Evolutionary conservation across 2,329 filamentous ascomycete species (phyloP).

Genomic region (Fusarium armeniacum): DNA sequence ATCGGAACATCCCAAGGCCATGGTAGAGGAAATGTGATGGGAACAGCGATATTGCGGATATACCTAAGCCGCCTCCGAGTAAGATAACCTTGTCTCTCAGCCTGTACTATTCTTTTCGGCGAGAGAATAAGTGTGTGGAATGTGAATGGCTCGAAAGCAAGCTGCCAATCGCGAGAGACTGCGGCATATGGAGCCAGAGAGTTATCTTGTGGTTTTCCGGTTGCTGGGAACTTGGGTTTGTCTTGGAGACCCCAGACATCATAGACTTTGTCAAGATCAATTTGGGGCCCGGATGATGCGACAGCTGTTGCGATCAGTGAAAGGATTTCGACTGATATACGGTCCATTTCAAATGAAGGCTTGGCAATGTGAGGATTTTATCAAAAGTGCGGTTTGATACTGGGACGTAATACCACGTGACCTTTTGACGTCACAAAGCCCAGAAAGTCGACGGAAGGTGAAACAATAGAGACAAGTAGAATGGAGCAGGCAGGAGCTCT

Average conservation of each 20-base stretch:
- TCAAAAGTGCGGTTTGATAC: neutral
- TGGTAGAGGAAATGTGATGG: constrained; percentile 16
- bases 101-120: constrained; percentile 7
- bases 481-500: neutral
- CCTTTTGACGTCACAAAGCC: neutral
- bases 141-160: constrained; percentile 15
- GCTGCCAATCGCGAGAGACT: constrained; percentile 22
- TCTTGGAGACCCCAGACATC: constrained; percentile 17
- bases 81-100: constrained; percentile 9
- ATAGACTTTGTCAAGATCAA: neutral
- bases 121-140: constrained; percentile 16
- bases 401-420: constrained; percentile 12
- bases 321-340: constrained; percentile 12
- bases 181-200: constrained; percentile 11
- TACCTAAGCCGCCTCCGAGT: constrained; percentile 8
- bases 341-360: constrained; percentile 6
- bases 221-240: constrained; percentile 1
- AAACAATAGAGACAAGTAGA: neutral
- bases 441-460: no score
- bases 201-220: neutral
- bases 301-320: constrained; percentile 9
- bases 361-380: neutral
- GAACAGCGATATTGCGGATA: constrained; percentile 12
- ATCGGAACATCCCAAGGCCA: constrained; percentile 19
- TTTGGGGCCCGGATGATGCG: neutral